These are phyloP conservation scores for Calendula officinalis DNA, from an alignment of 129 eudicot genomes.

Conservation along the genomic window DNA sequence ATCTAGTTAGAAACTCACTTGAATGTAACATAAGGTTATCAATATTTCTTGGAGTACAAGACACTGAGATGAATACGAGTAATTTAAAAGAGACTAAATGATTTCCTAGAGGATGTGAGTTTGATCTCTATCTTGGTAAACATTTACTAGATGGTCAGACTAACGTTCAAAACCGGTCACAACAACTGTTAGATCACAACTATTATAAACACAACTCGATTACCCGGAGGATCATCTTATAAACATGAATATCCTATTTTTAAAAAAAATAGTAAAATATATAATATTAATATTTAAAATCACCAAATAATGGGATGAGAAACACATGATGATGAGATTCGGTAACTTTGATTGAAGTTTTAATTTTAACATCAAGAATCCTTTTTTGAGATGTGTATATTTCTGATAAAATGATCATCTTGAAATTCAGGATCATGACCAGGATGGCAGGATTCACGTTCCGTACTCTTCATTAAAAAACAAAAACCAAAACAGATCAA, in stretches of 20 bases:
- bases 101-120: no score
- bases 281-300: background rate
- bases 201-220: no score
- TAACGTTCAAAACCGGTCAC: no score
- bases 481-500: background rate
- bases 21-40: background rate
- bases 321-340: slow-evolving; percentile 23
- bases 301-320: slow-evolving; percentile 11
- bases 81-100: no score
- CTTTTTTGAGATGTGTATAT: background rate
- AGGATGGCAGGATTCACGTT: no score
- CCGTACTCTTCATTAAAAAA: slow-evolving; percentile 11
- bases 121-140: no score
- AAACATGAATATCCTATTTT: no score
- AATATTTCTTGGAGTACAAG: background rate
- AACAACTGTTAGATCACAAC: no score
- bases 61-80: no score
- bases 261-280: no score
- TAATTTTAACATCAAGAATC: slow-evolving; percentile 16
- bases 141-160: no score
- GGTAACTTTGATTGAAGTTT: slow-evolving; percentile 1
- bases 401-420: slow-evolving; percentile 13
- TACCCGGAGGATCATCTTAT: no score
- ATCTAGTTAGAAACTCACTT: background rate
- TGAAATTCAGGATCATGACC: slow-evolving; percentile 31